Evolutionary conservation across 257 asterid genomes (phyloP).

Genomic region (Ajuga chamaepitys): DNA sequence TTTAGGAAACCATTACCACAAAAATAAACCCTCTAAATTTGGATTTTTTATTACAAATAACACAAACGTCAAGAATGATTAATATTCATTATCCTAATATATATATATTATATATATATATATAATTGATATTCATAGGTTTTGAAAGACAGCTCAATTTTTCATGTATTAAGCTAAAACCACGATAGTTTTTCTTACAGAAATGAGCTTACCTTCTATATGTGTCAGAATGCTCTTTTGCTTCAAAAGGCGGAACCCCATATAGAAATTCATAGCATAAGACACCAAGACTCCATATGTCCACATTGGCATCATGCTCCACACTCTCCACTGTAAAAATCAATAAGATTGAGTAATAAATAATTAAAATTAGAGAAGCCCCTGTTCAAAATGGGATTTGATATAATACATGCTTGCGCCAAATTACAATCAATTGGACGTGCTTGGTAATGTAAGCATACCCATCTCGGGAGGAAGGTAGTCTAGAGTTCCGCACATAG

Average conservation of each 20-base stretch:
- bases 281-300: constrained; percentile 96
- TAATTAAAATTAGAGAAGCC: no score
- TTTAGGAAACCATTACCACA: no score
- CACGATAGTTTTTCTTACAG: background rate
- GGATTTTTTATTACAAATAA: no score
- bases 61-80: no score
- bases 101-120: no score
- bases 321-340: constrained; percentile 68
- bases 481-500: constrained; percentile 98
- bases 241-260: constrained; percentile 95
- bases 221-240: constrained; percentile 90
- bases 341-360: no score
- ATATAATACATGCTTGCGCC: no score
- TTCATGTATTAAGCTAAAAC: no score
- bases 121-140: no score
- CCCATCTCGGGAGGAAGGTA: constrained; percentile 99
- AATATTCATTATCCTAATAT: no score
- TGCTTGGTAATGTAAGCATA: constrained; percentile 2
- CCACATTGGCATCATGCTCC: constrained; percentile 96
- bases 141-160: background rate
- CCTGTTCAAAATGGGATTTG: no score
- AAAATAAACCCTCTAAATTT: no score
- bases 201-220: constrained; percentile 58
- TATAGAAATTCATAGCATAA: constrained; percentile 92
- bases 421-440: background rate